phyloP scores from a whole-genome alignment of 2,329 filamentous ascomycete species.

The Pseudopyrenochaeta lycopersici region DNA sequence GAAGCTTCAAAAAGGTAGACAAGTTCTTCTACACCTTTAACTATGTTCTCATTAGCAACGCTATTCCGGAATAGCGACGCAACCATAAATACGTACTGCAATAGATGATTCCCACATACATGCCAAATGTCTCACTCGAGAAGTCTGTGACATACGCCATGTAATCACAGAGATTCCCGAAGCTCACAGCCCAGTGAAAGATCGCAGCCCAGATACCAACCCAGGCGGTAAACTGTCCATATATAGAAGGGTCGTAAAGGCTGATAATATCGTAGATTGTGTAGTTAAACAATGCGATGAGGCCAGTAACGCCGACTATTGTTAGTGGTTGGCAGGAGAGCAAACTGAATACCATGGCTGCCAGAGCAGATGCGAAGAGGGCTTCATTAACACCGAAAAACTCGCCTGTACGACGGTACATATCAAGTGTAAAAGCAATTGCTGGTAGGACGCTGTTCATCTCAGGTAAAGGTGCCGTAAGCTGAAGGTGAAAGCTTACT shows the following conservation, averaged over 20 bases:
- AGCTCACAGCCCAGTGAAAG: conserved; percentile 64
- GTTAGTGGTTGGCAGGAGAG: conserved; percentile 64
- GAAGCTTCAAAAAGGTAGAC: conserved; percentile 59
- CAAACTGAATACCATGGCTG: conserved; percentile 63
- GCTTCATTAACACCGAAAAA: conserved; percentile 67
- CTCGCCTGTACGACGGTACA: conserved; percentile 63
- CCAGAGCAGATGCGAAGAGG: conserved; percentile 64
- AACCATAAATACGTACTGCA: conserved; percentile 50
- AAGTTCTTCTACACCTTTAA: conserved; percentile 66
- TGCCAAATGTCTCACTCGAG: conserved; percentile 62
- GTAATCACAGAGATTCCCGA: conserved; percentile 64
- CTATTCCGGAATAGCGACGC: no score
- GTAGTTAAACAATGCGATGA: conserved; percentile 63
- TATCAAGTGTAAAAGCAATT: conserved; percentile 67
- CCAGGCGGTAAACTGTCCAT: conserved; percentile 65
- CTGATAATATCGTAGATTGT: conserved; percentile 67
- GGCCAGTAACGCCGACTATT: conserved; percentile 65
- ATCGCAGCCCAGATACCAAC: conserved; percentile 66
- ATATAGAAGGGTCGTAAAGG: conserved; percentile 59
- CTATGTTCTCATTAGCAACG: conserved; percentile 33
- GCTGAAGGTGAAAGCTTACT: conserved; percentile 41
- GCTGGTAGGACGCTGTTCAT: conserved; percentile 61
- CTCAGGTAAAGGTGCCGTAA: no score
- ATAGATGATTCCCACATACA: conserved; percentile 67
- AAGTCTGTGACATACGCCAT: conserved; percentile 69